Percentiles rank a stretch among this genome's conserved stretches.
phyloP scores from a whole-genome alignment of 108 stramenopile species.

The Mediolabrus comicus region DNA sequence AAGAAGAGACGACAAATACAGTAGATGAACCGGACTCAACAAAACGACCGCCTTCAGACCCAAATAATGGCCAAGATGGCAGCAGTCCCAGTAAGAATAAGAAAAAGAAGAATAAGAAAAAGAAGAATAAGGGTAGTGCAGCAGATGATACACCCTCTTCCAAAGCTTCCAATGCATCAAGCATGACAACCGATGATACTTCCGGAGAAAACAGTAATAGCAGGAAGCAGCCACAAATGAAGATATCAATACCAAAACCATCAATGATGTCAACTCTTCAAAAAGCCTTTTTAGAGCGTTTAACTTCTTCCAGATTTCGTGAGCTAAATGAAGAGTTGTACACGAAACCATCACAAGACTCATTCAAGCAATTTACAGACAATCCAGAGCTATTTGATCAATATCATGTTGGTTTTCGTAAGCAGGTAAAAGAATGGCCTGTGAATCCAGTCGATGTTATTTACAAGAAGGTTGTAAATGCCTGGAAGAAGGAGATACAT shows the following conservation, averaged over 20 bases:
- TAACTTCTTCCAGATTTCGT: conserved; percentile 95
- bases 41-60: not conserved
- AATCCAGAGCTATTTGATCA: conserved; percentile 94
- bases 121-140: not conserved
- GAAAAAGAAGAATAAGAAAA: conserved; percentile 25
- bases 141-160: not conserved
- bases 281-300: conserved; percentile 66
- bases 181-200: not conserved
- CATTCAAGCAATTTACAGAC: conserved; percentile 75
- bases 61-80: not conserved
- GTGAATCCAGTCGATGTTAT: conserved; percentile 96
- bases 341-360: conserved; percentile 74
- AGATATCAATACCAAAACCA: conserved; percentile 20
- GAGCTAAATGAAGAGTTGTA: conserved; percentile 97
- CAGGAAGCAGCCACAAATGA: conserved; percentile 6
- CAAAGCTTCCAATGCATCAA: not conserved
- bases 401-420: conserved; percentile 96
- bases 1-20: no score
- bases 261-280: conserved; percentile 53
- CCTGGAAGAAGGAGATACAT: conserved; percentile 19
- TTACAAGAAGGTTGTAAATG: conserved; percentile 61
- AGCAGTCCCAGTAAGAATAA: not conserved
- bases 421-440: conserved; percentile 95
- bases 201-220: not conserved
- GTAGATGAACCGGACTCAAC: no score